Evolutionary conservation across 192 early-diverging fungal species (phyloP).

Genomic region (Gaertneriomyces semiglobifer): DNA sequence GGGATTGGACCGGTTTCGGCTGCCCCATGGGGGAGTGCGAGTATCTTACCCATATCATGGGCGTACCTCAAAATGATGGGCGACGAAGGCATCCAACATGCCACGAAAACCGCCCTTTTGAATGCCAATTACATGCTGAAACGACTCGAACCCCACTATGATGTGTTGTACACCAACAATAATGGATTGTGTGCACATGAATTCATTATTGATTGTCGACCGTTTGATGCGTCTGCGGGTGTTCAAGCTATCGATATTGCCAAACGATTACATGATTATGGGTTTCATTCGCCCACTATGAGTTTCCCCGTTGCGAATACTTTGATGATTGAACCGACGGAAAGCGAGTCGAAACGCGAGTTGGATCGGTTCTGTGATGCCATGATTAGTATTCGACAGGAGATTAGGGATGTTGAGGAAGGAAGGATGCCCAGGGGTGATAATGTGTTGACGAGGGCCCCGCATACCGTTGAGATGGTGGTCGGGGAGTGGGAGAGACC

Average conservation of each 20-base stretch:
- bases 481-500: conserved; percentile 82
- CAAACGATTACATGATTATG: conserved; percentile 95
- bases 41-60: conserved; percentile 97
- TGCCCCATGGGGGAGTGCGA: conserved; percentile 93
- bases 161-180: conserved; percentile 86
- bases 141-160: conserved; percentile 87
- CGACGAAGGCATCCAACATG: conserved; percentile 79
- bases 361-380: conserved; percentile 98
- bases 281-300: conserved; percentile 99
- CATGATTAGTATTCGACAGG: conserved; percentile 90
- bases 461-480: conserved; percentile 79
- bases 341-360: conserved; percentile 90
- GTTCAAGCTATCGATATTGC: conserved; percentile 96
- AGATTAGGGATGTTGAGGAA: conserved; percentile 85
- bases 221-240: conserved; percentile 73
- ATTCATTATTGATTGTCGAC: conserved; percentile 95
- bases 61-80: conserved; percentile 98
- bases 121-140: conserved; percentile 99
- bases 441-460: conserved; percentile 85
- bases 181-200: conserved; percentile 98
- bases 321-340: conserved; percentile 99
- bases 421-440: conserved; percentile 79
- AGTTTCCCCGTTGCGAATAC: conserved; percentile 99
- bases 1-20: conserved; percentile 92
- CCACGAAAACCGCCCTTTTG: conserved; percentile 87